A percentile compares a stretch with the other conserved stretches of the same genome.
These are phyloP conservation scores for Monilinia vaccinii-corymbosi DNA, from an alignment of 2,329 filamentous ascomycete genomes.

Conservation along the genomic window DNA sequence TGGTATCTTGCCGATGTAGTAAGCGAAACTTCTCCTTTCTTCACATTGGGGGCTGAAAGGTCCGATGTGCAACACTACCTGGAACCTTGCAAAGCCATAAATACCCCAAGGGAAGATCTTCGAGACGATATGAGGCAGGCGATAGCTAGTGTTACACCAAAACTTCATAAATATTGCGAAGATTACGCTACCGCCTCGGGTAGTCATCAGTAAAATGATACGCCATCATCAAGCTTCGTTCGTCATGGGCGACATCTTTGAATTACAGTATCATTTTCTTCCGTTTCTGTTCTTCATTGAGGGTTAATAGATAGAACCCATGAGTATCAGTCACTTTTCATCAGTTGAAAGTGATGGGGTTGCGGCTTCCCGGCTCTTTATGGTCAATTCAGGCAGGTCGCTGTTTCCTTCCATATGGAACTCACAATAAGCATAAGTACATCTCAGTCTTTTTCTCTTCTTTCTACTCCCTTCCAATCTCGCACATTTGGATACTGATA, in stretches of 20 bases:
- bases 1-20: background rate
- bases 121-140: background rate
- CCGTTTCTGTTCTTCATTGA: too few relatives aligned
- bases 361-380: background rate
- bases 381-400: background rate
- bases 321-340: background rate
- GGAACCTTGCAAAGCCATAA: background rate
- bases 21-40: conserved; percentile 6
- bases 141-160: background rate
- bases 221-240: background rate
- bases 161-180: background rate
- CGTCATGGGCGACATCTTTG: too few relatives aligned
- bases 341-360: background rate
- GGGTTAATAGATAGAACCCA: background rate
- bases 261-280: background rate
- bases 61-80: conserved; percentile 3
- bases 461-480: background rate
- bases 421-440: background rate
- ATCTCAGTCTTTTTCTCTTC: background rate
- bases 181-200: background rate
- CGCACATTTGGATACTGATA: conserved; percentile 1
- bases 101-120: background rate
- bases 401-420: background rate
- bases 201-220: background rate
- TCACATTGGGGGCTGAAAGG: background rate